phyloP scores from a whole-genome alignment of 75 land plant genomes.

The Ceratopteris richardii region DNA sequence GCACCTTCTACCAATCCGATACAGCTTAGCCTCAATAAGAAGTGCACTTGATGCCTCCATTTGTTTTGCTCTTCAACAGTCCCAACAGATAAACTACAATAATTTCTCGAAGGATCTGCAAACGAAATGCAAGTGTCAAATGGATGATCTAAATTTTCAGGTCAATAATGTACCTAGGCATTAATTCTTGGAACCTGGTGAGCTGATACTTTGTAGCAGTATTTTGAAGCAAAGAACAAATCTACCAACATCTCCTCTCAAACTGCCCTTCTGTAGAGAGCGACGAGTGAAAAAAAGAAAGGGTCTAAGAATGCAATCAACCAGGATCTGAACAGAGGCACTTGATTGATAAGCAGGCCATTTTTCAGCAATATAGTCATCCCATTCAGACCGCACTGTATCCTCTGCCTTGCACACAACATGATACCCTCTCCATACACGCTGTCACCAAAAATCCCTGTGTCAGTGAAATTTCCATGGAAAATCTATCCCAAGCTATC shows the following conservation, averaged over 20 bases:
- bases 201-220: slow-evolving; percentile 56
- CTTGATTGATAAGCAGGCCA: slow-evolving; percentile 2
- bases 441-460: slow-evolving; percentile 34
- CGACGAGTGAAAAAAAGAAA: slow-evolving; percentile 52
- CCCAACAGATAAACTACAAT: slow-evolving; percentile 50
- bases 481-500: too few species aligned
- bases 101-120: slow-evolving; percentile 54
- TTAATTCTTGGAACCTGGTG: slow-evolving; percentile 27
- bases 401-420: slow-evolving; percentile 26
- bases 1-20: slow-evolving; percentile 39
- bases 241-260: slow-evolving; percentile 25
- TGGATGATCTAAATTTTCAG: background rate
- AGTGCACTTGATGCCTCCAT: slow-evolving; percentile 58
- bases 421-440: slow-evolving; percentile 72
- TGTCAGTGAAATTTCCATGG: too few species aligned
- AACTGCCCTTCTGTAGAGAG: slow-evolving; percentile 15
- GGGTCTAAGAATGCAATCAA: slow-evolving; percentile 45
- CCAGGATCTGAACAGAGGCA: slow-evolving; percentile 33
- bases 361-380: slow-evolving; percentile 12
- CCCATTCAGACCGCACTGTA: slow-evolving; percentile 47
- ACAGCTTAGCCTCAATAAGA: slow-evolving; percentile 46
- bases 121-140: background rate
- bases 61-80: slow-evolving; percentile 37
- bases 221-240: slow-evolving; percentile 42
- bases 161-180: background rate